Percentiles rank a stretch among this genome's conserved stretches.
These are phyloP conservation scores for Backusella luteola DNA, from an alignment of 192 early-diverging fungal genomes.

Conservation along the genomic window DNA sequence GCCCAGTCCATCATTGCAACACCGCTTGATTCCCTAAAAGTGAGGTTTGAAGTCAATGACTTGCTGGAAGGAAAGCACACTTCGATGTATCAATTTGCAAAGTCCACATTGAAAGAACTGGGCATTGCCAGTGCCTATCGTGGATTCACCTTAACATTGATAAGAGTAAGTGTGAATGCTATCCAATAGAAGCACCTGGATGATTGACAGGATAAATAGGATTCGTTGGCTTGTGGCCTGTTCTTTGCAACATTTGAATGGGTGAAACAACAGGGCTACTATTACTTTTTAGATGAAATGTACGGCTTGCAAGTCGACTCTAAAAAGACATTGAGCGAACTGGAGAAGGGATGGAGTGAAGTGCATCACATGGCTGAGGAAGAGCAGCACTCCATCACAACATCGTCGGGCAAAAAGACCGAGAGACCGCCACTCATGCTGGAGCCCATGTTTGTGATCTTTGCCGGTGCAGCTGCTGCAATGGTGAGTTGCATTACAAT, in stretches of 20 bases:
- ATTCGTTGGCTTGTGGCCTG: slow-evolving; percentile 66
- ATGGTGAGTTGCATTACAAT: slow-evolving; percentile 21
- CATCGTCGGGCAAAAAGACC: background rate
- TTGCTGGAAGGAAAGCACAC: slow-evolving; percentile 66
- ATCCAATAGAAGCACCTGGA: too few species aligned
- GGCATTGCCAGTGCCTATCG: slow-evolving; percentile 54
- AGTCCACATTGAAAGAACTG: slow-evolving; percentile 52
- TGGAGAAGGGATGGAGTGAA: slow-evolving; percentile 25
- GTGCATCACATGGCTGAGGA: slow-evolving; percentile 11
- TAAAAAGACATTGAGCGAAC: slow-evolving; percentile 8
- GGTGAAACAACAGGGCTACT: slow-evolving; percentile 70
- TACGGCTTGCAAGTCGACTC: slow-evolving; percentile 44
- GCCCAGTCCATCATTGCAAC: slow-evolving; percentile 73
- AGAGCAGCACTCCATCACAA: background rate
- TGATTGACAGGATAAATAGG: slow-evolving; percentile 35
- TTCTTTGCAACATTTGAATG: slow-evolving; percentile 81
- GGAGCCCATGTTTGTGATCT: slow-evolving; percentile 40
- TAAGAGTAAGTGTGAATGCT: slow-evolving; percentile 35
- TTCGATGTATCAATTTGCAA: slow-evolving; percentile 67
- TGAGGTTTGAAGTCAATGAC: slow-evolving; percentile 75
- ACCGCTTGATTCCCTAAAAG: slow-evolving; percentile 70
- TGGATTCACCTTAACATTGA: slow-evolving; percentile 50
- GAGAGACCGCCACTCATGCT: slow-evolving; percentile 33
- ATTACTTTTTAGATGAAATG: slow-evolving; percentile 55
- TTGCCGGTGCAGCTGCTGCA: slow-evolving; percentile 38